A percentile compares a stretch with the other conserved stretches of the same genome.
phyloP scores from a whole-genome alignment of 116 monocot genomes.

The Trichopus zeylanicus region DNA sequence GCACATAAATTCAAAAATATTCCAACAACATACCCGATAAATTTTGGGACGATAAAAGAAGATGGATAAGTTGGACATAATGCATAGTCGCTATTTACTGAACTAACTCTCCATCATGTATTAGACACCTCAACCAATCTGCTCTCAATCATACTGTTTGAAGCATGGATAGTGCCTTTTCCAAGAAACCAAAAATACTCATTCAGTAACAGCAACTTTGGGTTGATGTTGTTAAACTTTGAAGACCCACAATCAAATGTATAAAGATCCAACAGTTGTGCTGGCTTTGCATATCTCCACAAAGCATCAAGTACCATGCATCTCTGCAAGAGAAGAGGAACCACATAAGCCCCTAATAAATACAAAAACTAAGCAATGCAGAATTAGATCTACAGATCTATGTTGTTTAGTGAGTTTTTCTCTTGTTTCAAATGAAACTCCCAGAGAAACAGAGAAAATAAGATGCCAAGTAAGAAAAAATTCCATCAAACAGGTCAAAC shows the following conservation, averaged over 20 bases:
- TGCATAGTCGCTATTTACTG: slow-evolving; percentile 52
- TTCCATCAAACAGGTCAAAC: too few relatives aligned
- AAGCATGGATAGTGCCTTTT: slow-evolving; percentile 20
- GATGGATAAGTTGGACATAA: slow-evolving; percentile 89
- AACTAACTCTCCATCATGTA: slow-evolving; percentile 67
- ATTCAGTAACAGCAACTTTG: slow-evolving; percentile 61
- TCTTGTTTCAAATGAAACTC: too few relatives aligned
- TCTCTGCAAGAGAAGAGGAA: slow-evolving; percentile 39
- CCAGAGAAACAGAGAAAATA: too few relatives aligned
- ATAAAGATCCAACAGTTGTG: slow-evolving; percentile 67
- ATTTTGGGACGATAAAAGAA: slow-evolving; percentile 69
- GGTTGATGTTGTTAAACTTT: slow-evolving; percentile 47
- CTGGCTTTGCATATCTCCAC: slow-evolving; percentile 56
- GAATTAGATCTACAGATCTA: too few relatives aligned
- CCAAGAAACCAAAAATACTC: slow-evolving; percentile 84
- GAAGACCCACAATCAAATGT: slow-evolving; percentile 71
- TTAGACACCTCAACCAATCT: slow-evolving; percentile 44
- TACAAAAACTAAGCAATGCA: background rate
- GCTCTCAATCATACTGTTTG: slow-evolving; percentile 21
- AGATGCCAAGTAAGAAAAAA: too few relatives aligned
- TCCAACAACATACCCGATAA: slow-evolving; percentile 88
- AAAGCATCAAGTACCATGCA: slow-evolving; percentile 66
- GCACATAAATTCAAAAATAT: too few relatives aligned
- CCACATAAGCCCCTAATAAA: background rate
- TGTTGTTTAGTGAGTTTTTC: too few relatives aligned